Conservation (phyloP, 225 moss, liverwort and hornwort species). For the Anthoceros angustus region DNA sequence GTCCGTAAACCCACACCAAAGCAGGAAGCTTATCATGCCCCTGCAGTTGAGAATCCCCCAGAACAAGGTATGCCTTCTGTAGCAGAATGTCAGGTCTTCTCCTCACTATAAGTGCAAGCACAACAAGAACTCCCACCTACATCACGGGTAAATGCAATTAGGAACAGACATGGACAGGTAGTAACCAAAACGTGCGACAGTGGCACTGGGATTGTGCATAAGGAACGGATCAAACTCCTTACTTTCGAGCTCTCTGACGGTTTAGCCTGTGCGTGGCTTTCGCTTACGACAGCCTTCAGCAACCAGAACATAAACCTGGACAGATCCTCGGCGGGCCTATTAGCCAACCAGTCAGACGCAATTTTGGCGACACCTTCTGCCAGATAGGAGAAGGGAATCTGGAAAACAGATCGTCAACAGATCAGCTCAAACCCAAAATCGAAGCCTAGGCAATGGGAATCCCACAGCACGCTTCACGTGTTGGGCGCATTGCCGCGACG, state of each 20-base stretch:
- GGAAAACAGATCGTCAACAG: constrained; percentile 8
- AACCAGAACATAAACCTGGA: constrained; percentile 71
- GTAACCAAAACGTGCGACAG: neutral
- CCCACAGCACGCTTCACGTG: neutral
- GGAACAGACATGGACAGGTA: constrained; percentile 1
- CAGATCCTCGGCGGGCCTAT: constrained; percentile 59
- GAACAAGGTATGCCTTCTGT: constrained; percentile 48
- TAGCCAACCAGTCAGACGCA: constrained; percentile 61
- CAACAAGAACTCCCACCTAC: constrained; percentile 74
- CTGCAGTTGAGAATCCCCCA: constrained; percentile 34
- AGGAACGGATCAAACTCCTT: neutral
- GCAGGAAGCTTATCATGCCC: constrained; percentile 69
- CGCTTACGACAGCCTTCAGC: constrained; percentile 38
- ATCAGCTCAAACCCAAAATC: constrained; percentile 3
- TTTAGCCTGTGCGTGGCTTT: constrained; percentile 36
- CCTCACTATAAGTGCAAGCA: constrained; percentile 57
- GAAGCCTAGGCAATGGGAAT: neutral
- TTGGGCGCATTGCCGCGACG: too few relatives aligned
- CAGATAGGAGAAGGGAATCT: constrained; percentile 65
- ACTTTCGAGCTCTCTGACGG: constrained; percentile 61
- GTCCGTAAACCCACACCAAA: constrained; percentile 79
- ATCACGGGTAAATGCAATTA: neutral
- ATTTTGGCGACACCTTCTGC: constrained; percentile 50
- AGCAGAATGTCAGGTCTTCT: constrained; percentile 65
- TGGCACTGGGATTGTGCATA: neutral